phyloP scores from a whole-genome alignment of 129 eudicot genomes.

The Centrapalus pauciflorus region DNA sequence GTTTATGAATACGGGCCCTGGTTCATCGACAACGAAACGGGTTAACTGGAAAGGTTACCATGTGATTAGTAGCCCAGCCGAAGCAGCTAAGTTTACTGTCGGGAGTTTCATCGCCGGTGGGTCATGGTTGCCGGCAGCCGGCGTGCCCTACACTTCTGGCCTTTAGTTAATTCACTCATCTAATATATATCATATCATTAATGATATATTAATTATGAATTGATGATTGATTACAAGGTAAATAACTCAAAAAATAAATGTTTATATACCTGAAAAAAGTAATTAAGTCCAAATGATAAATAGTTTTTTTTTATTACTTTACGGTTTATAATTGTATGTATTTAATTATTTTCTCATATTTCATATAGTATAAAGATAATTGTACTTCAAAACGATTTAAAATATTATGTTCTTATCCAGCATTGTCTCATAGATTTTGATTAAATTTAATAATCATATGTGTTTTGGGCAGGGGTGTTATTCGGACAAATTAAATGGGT shows the following conservation, averaged over 20 bases:
- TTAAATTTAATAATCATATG: too few species aligned
- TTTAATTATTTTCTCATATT: too few species aligned
- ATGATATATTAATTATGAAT: slow-evolving; percentile 6
- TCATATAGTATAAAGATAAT: too few species aligned
- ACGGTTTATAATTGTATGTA: too few species aligned
- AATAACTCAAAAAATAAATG: background rate
- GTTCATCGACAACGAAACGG: slow-evolving; percentile 47
- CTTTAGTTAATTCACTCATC: slow-evolving; percentile 19
- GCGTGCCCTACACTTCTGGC: slow-evolving; percentile 51
- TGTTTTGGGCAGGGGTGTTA: too few species aligned
- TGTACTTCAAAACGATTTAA: too few species aligned
- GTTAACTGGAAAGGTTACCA: slow-evolving; percentile 67
- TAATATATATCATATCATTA: background rate
- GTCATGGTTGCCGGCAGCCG: slow-evolving; percentile 62
- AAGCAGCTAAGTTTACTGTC: slow-evolving; percentile 40
- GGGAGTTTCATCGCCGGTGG: slow-evolving; percentile 51
- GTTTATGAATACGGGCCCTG: slow-evolving; percentile 58
- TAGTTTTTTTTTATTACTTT: too few species aligned
- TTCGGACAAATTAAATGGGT: too few species aligned
- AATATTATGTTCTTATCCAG: too few species aligned
- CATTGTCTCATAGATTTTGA: too few species aligned
- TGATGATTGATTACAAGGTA: background rate
- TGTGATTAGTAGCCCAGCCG: slow-evolving; percentile 46
- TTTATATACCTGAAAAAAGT: too few species aligned
- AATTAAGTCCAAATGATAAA: too few species aligned